Base-by-base conservation (phyloP, 2,329 filamentous ascomycete genomes). In the Aspergillus tubingensis region DNA sequence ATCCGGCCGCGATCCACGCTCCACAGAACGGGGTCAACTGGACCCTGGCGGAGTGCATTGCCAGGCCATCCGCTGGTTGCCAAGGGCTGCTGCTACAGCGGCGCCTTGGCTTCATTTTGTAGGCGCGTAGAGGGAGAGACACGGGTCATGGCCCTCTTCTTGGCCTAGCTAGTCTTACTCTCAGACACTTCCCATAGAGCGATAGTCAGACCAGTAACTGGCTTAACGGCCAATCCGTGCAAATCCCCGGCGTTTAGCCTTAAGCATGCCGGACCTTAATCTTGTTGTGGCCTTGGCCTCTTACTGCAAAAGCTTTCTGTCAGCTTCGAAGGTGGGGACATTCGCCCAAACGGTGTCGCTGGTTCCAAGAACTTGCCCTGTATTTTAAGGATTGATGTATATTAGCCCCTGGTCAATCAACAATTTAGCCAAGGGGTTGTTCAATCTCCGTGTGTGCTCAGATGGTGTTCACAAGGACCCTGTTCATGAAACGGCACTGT, bases 31-130 rank as follows among this genome's bases (percentile, higher is more conserved):
- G 23, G n/a, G 47, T 27, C 47, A 17, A 50, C 47, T 50, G 47
- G 47, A 50, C 47, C 47, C 47, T 50, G 47, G 47, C 47, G 47
- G 47, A 55, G 39, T 13, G 23, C 8, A 6, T 32, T 39, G 41
- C 53, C 41, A 39, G 25, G n/a, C 41, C 38, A 43, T 44, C 52
- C 52, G 38, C 52, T 25, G 53, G 19, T 21, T 38, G 53, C 53
- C 53, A 55, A 55, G 53, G 25, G 5, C 25, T 1, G 2, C 30
- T 47, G 53, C 43, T 43, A 44, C 53, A 55, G 53, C 53, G 39
- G 53, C 41, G 53, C n/a, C 53, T 55, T 55, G 53, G 53, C 53
- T 36, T 55, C 53, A 55, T 55, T 17, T 50, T 25, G 32, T 11
- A 13, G 5, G 32, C 32, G 32, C 32, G 32, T 36, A 36, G 32